Evolutionary conservation across 116 monocot genomes (phyloP), one percentile per base, ranked within the genome.

Genomic region (Cymodocea nodosa): DNA sequence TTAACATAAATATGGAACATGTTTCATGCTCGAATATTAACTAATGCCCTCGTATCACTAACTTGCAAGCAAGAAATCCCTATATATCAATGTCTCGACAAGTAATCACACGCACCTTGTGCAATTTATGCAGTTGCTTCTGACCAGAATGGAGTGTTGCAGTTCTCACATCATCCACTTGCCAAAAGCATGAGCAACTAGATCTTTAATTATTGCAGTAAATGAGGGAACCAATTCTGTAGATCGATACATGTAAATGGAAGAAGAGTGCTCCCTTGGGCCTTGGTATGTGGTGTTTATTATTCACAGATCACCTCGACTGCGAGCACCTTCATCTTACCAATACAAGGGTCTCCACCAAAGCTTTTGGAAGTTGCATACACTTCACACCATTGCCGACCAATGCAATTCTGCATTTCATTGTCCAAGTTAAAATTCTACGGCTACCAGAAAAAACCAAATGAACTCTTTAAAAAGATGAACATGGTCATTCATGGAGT

Each of bases 291-390:
- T 48, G 63, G 35, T 17, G 44, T n/a, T 35, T 18, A 55, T 77
- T 74, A 88, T 64, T 63, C 71, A 72, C 89, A 88, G 20, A 85
- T 70, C 13, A 81, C 85, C 69, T 83, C 79, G 3, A 85, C 85
- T 17, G 85, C 57, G 19, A 85, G 20, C 3, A 50, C 74, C 78
- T 85, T 90, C 79, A 73, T 76, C 14, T 66, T 78, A 60, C 78
- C 79, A 20, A 77, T 79, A 67, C 88, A 88, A 0, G 81, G 88
- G 36, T 88, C 88, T 63, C 81, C 81, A 19, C 84, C 88, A 51
- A 88, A 88, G 16, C 68, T 73, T 20, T 79, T 67, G 12, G 77
- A 66, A 56, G 62, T 78, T 14, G 79, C 72, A 25, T 18, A 36
- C 4, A 84, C 84, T 0, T 72, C 51, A 53, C 88, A 88, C 3